Evolutionary conservation across 23 red algal genomes (phyloP), one percentile per base, ranked within the genome.

Genomic region (Pyropia yezoensis): DNA sequence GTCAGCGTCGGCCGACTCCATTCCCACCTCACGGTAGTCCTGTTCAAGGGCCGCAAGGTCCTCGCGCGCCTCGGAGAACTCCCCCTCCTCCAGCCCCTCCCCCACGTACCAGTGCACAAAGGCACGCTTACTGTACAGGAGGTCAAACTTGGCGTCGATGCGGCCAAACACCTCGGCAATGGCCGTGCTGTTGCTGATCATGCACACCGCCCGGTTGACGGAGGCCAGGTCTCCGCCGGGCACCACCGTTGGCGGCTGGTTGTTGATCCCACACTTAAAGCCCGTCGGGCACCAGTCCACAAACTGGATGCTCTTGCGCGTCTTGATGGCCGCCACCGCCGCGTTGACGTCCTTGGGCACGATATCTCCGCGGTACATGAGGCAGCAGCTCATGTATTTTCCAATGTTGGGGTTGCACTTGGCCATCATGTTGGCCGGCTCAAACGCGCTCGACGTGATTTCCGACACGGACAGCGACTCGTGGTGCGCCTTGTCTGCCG

Each of bases 71-170:
- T 98, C 94, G 26, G 84, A 79, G 71, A 98, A 98, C 62, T 98
- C 94, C 24, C 94, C 94, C 57, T 98, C 94, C 62, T 98, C 94
- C 94, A 98, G 91, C 54, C 94, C 94, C 73, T 98, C 94, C 1
- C 94, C 94, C 16, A 98, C 94, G 65, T 82, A 91, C 94, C 94
- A 98, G 78, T 98, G 94, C 59, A 98, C 94, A 65, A 98, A 98
- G 0, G 94, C 94, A 28, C 94, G 71, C 58, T 91, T 90, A 7
- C 73, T 66, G 55, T 87, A 98, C 94, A 98, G 91, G 27, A 98
- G 94, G 70, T 98, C 94, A 58, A 98, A 98, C 82, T 98, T 98
- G 56, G 79, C 73, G 71, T 98, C 80, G 59, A 98, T 85, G 20
- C 94, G 64, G 11, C 79, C 82, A 76, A 98, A 98, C 15, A 98